phyloP scores from a whole-genome alignment of 1,284 basidiomycete genomes.

The Puccinia coronata region DNA sequence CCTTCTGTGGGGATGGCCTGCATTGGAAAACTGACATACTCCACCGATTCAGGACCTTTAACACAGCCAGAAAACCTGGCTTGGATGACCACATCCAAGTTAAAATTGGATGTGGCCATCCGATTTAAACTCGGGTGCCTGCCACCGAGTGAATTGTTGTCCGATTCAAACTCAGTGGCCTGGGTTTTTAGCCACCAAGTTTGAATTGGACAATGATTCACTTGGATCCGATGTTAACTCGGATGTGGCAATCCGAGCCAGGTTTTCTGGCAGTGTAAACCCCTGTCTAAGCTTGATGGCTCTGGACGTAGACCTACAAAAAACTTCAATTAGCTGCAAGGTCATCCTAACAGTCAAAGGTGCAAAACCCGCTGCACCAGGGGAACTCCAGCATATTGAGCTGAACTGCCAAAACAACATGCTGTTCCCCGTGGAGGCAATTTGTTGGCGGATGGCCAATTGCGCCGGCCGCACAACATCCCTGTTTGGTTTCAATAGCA shows the following conservation, averaged over 20 bases:
- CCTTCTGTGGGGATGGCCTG: constrained; percentile 6
- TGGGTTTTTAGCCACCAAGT: no score
- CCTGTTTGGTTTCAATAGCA: neutral
- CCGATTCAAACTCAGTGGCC: no score
- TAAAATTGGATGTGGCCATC: no score
- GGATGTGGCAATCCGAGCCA: no score
- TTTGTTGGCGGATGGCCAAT: neutral
- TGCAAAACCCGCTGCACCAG: neutral
- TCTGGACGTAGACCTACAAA: neutral
- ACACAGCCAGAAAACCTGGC: no score
- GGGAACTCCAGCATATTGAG: no score
- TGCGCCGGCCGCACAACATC: neutral
- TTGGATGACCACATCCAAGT: no score
- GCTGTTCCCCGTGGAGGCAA: neutral
- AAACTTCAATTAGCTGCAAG: neutral
- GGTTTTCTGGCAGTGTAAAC: no score
- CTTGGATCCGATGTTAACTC: no score
- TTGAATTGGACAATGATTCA: no score
- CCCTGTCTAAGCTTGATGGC: neutral
- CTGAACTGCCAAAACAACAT: neutral
- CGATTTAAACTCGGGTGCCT: no score
- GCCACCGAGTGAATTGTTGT: no score
- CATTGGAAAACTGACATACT: neutral
- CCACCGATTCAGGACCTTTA: neutral
- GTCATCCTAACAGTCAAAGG: neutral